Conservation (phyloP, 169 alveolate genomes). For the Cryptosporidium sp. region DNA sequence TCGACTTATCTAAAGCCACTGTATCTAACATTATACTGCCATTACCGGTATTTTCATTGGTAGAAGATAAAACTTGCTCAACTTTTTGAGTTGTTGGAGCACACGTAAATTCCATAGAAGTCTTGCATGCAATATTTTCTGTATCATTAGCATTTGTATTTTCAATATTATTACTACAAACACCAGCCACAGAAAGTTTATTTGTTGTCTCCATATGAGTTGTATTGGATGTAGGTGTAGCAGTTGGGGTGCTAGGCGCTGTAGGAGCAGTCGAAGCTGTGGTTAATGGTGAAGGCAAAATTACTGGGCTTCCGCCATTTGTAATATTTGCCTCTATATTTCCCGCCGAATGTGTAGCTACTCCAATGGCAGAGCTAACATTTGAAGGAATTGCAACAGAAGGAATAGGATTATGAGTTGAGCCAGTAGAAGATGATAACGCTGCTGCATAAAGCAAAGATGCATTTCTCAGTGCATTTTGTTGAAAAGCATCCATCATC, state of each 20-base stretch:
- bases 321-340: not conserved
- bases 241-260: not conserved
- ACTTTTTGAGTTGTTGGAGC: not conserved
- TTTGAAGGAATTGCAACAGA: not conserved
- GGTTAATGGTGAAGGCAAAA: not conserved
- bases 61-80: not conserved
- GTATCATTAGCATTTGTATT: not conserved
- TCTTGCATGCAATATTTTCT: not conserved
- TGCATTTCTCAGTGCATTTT: constrained; percentile 19
- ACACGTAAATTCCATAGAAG: not conserved
- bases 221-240: not conserved
- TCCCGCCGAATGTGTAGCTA: not conserved
- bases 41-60: not conserved
- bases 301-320: not conserved
- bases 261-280: constrained; percentile 3
- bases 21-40: constrained; percentile 1
- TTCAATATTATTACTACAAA: not conserved
- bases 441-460: constrained; percentile 55
- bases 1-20: not conserved
- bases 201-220: not conserved
- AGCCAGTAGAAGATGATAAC: constrained; percentile 1
- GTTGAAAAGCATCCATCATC: constrained; percentile 31
- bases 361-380: not conserved
- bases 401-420: not conserved
- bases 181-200: not conserved